Evolutionary conservation across 1,139 yeast species (phyloP).

Genomic region (Candida labiduridarum): DNA sequence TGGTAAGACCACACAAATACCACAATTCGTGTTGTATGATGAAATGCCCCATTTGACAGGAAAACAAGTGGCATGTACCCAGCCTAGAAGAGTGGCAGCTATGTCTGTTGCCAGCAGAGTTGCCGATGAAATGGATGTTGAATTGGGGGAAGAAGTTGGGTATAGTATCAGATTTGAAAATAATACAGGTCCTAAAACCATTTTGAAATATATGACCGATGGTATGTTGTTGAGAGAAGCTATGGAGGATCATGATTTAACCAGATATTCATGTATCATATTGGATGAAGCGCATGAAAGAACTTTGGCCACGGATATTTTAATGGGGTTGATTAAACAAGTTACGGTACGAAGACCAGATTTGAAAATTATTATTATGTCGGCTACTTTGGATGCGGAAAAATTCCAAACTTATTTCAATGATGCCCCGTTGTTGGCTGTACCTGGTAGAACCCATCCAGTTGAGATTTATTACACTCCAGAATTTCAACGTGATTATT

Average conservation of each 20-base stretch:
- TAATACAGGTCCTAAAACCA: slow-evolving; percentile 75
- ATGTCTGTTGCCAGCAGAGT: slow-evolving; percentile 97
- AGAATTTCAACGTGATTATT: slow-evolving; percentile 90
- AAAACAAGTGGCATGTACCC: slow-evolving; percentile 91
- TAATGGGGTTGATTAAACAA: slow-evolving; percentile 92
- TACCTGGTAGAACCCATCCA: slow-evolving; percentile 97
- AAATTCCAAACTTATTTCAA: slow-evolving; percentile 89
- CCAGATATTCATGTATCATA: slow-evolving; percentile 83
- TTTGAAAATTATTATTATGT: slow-evolving; percentile 90
- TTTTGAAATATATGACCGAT: slow-evolving; percentile 95
- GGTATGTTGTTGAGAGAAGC: slow-evolving; percentile 98
- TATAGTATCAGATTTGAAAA: slow-evolving; percentile 93
- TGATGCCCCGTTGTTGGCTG: slow-evolving; percentile 91
- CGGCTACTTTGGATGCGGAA: slow-evolving; percentile 97
- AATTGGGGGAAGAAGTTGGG: slow-evolving; percentile 90
- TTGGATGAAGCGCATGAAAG: slow-evolving; percentile 99
- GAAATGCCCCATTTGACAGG: slow-evolving; percentile 85
- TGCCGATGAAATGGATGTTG: slow-evolving; percentile 94
- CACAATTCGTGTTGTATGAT: slow-evolving; percentile 91
- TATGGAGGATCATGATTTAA: slow-evolving; percentile 89
- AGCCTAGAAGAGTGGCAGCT: slow-evolving; percentile 97
- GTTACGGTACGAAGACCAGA: slow-evolving; percentile 81
- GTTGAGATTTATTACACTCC: slow-evolving; percentile 97
- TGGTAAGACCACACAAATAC: slow-evolving; percentile 96
- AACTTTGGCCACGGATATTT: slow-evolving; percentile 92